A percentile compares a stretch with the other conserved stretches of the same genome.
These are phyloP conservation scores for Pseudogymnoascus sp. DNA, from an alignment of 2,329 filamentous ascomycete species.

Conservation along the genomic window DNA sequence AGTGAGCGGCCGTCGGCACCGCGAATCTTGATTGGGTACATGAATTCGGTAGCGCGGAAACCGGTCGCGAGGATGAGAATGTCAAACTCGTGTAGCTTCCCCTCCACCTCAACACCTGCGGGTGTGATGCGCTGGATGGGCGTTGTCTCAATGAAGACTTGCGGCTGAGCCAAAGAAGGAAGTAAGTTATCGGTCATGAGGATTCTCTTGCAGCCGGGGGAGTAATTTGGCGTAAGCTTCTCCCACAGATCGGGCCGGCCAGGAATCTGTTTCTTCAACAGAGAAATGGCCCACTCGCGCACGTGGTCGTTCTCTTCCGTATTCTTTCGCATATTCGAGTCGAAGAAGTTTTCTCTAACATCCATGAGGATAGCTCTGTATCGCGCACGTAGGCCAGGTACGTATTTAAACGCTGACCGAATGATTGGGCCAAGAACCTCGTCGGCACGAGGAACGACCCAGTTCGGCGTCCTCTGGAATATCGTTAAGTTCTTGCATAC, in stretches of 20 bases:
- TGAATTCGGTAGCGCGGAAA: constrained; percentile 51
- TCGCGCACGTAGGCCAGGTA: constrained; percentile 44
- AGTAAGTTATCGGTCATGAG: constrained; percentile 51
- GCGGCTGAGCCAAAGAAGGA: constrained; percentile 38
- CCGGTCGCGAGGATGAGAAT: constrained; percentile 52
- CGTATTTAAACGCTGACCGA: constrained; percentile 29
- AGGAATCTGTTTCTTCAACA: constrained; percentile 41
- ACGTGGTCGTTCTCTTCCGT: constrained; percentile 36
- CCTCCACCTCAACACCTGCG: constrained; percentile 38
- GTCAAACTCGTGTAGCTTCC: constrained; percentile 41
- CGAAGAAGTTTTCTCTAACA: constrained; percentile 42
- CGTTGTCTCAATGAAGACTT: constrained; percentile 45
- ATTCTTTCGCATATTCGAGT: constrained; percentile 30
- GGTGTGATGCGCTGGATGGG: constrained; percentile 40
- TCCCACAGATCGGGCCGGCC: constrained; percentile 44
- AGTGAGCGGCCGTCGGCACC: constrained; percentile 38
- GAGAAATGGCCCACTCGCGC: constrained; percentile 28
- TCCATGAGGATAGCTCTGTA: constrained; percentile 48
- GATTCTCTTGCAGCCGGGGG: constrained; percentile 47
- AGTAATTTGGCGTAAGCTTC: constrained; percentile 46
- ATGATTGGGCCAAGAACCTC: constrained; percentile 33
- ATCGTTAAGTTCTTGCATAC: constrained; percentile 43
- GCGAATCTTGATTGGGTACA: constrained; percentile 48
- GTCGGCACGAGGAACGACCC: constrained; percentile 49
- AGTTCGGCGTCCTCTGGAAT: constrained; percentile 53